Evolutionary conservation across 257 asterid species (phyloP).

Genomic region (Petunia axillaris): DNA sequence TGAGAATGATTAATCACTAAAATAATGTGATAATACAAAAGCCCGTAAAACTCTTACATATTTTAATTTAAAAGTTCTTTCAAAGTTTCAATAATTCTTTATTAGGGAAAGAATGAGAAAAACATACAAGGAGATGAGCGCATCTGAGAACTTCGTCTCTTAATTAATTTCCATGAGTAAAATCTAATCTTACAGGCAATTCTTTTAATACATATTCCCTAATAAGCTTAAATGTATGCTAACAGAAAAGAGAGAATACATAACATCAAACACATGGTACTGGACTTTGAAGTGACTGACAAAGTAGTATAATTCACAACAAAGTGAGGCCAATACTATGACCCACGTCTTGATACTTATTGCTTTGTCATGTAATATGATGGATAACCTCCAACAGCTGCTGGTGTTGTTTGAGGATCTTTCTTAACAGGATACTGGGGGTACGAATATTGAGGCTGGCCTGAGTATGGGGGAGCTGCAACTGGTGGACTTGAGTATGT

Average conservation of each 20-base stretch:
- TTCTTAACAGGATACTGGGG: conserved; percentile 55
- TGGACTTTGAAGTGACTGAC: background rate
- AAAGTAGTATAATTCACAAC: background rate
- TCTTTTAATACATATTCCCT: background rate
- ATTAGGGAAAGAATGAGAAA: too few species aligned
- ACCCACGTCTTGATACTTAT: conserved; percentile 24
- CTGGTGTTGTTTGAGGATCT: conserved; percentile 47
- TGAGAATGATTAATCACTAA: too few species aligned
- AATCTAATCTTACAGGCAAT: background rate
- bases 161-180: background rate
- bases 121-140: too few species aligned
- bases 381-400: conserved; percentile 61
- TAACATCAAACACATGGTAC: background rate
- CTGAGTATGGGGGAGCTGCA: conserved; percentile 44
- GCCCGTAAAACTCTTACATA: too few species aligned
- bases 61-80: too few species aligned
- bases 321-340: background rate
- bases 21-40: too few species aligned
- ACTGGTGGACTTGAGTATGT: conserved; percentile 52
- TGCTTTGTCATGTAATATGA: conserved; percentile 76
- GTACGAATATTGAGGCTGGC: conserved; percentile 57
- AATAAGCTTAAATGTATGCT: background rate
- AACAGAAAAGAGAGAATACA: background rate
- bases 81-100: too few species aligned
- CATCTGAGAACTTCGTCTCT: background rate